A percentile compares a stretch with the other conserved stretches of the same genome.
Evolutionary conservation across 2,329 filamentous ascomycete species (phyloP).

Genomic region (Mycosphaerella arachidis): DNA sequence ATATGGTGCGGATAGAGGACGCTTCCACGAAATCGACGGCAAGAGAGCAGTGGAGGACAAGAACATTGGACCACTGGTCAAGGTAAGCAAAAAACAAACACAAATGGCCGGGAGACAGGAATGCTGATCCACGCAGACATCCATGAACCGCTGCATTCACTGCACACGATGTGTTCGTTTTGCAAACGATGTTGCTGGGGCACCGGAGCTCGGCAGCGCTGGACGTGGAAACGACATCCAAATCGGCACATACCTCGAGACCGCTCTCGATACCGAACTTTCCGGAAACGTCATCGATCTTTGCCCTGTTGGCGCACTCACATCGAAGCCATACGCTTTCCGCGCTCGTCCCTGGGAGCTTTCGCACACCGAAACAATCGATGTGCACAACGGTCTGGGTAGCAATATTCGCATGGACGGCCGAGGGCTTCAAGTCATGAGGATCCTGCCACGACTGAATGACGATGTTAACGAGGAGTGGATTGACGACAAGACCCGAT

Average conservation of each 20-base stretch:
- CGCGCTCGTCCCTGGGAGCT: slow-evolving; percentile 94
- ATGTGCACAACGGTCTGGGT: slow-evolving; percentile 86
- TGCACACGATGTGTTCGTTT: slow-evolving; percentile 98
- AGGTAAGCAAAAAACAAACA: slow-evolving; percentile 42
- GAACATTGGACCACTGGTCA: slow-evolving; percentile 96
- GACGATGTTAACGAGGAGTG: slow-evolving; percentile 99
- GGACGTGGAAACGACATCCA: slow-evolving; percentile 96
- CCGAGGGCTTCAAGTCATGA: slow-evolving; percentile 92
- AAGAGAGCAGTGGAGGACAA: slow-evolving; percentile 99
- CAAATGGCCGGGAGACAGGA: not conserved
- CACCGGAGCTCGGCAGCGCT: slow-evolving; percentile 87
- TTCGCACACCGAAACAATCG: slow-evolving; percentile 91
- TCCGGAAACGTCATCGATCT: slow-evolving; percentile 98
- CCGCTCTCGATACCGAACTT: slow-evolving; percentile 87
- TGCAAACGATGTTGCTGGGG: slow-evolving; percentile 93
- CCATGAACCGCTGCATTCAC: slow-evolving; percentile 99
- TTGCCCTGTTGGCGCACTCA: slow-evolving; percentile 93
- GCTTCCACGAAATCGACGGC: slow-evolving; percentile 92
- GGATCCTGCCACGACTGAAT: slow-evolving; percentile 85
- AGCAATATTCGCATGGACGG: slow-evolving; percentile 94
- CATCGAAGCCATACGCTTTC: slow-evolving; percentile 97
- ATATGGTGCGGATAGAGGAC: slow-evolving; percentile 90
- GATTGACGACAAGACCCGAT: slow-evolving; percentile 98
- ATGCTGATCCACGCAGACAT: slow-evolving; percentile 56
- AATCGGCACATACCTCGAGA: slow-evolving; percentile 96